Percentiles rank a stretch among this genome's conserved stretches.
These are phyloP conservation scores for Nitzschia sp. DNA, from an alignment of 108 stramenopile species.

Conservation along the genomic window DNA sequence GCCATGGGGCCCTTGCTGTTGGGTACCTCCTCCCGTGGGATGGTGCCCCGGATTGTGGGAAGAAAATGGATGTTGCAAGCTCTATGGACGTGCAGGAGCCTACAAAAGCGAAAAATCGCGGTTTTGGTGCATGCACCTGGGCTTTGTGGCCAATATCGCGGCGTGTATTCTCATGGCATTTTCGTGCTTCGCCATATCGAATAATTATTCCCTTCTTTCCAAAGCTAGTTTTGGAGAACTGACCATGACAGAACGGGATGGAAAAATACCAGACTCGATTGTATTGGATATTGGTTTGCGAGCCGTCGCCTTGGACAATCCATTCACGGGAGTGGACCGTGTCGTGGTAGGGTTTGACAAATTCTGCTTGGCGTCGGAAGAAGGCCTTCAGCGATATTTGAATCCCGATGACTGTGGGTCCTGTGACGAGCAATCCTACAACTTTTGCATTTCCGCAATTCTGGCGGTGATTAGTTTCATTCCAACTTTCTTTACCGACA, in stretches of 20 bases:
- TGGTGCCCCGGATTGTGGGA: slow-evolving; percentile 37
- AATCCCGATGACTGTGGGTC: slow-evolving; percentile 22
- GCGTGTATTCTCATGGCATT: slow-evolving; percentile 25
- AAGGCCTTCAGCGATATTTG: slow-evolving; percentile 28
- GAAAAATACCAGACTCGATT: slow-evolving; percentile 2
- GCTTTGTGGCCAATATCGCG: slow-evolving; percentile 24
- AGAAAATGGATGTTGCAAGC: slow-evolving; percentile 24
- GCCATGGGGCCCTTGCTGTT: slow-evolving; percentile 34
- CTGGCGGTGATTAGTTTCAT: slow-evolving; percentile 23
- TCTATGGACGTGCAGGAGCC: slow-evolving; percentile 17
- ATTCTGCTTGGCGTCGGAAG: slow-evolving; percentile 29
- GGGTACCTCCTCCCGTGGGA: slow-evolving; percentile 33
- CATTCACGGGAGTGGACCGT: background rate
- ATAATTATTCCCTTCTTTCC: slow-evolving; percentile 20
- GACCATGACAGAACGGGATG: slow-evolving; percentile 4
- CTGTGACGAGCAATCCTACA: slow-evolving; percentile 23
- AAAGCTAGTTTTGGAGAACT: slow-evolving; percentile 22
- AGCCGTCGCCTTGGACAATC: slow-evolving; percentile 31
- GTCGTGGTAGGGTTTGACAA: slow-evolving; percentile 36
- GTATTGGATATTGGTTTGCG: slow-evolving; percentile 32
- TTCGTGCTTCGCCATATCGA: slow-evolving; percentile 25
- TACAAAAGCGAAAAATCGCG: slow-evolving; percentile 16
- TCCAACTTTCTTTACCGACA: slow-evolving; percentile 31
- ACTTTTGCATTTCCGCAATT: slow-evolving; percentile 30
- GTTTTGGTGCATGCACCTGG: slow-evolving; percentile 23